Base-by-base conservation (phyloP, 129 eudicot genomes). In the Lactuca saligna region DNA sequence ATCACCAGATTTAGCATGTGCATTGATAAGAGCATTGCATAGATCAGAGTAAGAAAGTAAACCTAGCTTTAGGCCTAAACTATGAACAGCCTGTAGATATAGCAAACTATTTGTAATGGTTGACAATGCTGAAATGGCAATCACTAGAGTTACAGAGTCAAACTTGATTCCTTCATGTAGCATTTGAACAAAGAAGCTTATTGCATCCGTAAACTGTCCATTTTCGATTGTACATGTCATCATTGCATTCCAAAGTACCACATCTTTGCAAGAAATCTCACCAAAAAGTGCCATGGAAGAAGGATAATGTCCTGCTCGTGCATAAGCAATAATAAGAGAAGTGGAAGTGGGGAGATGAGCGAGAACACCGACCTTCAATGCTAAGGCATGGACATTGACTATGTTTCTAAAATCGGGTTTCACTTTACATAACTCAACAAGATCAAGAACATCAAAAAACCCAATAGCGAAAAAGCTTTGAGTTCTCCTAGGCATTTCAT, bases 201-300 rank as follows among this genome's bases (percentile, higher is more conserved):
- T 0, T 14, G 86, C 63, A 70, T 78, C 67, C 2, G n/a, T 34
- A 46, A 65, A 66, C 51, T 29, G 8, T 20, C 48, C 70, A 57
- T 80, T 78, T 68, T 80, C 84, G 11, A 80, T n/a, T 20, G 75
- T 34, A n/a, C 68, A 53, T 2, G 79, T 82, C 81, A 85, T 78
- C 84, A 88, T 85, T 13, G 95, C 88, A 75, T 85, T 88, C 95
- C 95, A 88, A 15, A 80, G 37, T 2, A 88, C 74, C 38, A 80
- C 82, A 80, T 88, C 91, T 75, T 81, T 88, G 14, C 31, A 54
- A 50, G 42, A 49, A 72, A 85, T 44, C 69, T 85, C 88, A 78
- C 15, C 66, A 49, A 85, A 88, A 71, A 85, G 65, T 9, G 64
- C 62, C 33, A 61, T n/a, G 0, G 86, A 82, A 31, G 80, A 80